A percentile compares a stretch with the other conserved stretches of the same genome.
phyloP scores from a whole-genome alignment of 2,329 filamentous ascomycete genomes.

The Fusarium sp. region DNA sequence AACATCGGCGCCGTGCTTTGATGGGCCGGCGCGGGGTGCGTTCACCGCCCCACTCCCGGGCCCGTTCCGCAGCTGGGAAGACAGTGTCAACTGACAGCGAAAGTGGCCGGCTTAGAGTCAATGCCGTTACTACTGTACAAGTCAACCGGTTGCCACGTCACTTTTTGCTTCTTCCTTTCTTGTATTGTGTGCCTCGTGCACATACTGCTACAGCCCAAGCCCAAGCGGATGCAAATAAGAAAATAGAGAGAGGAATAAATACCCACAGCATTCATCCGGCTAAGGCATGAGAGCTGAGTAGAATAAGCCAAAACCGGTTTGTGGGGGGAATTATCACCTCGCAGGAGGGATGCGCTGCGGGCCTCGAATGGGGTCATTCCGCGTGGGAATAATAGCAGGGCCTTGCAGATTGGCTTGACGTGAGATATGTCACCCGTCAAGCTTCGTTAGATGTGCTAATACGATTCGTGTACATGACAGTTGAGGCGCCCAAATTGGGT shows the following conservation, averaged over 20 bases:
- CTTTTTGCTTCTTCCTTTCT: conserved; percentile 16
- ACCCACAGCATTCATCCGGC: conserved; percentile 19
- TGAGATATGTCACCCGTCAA: conserved; percentile 15
- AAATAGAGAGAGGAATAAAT: background rate
- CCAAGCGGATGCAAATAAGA: background rate
- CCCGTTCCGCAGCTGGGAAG: conserved; percentile 27
- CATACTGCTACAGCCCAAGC: background rate
- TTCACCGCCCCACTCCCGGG: conserved; percentile 24
- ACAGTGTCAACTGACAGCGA: conserved; percentile 8
- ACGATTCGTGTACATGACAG: conserved; percentile 18
- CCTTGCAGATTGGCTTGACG: background rate
- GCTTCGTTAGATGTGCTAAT: conserved; percentile 7
- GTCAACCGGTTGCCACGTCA: conserved; percentile 24
- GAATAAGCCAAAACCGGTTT: conserved; percentile 38
- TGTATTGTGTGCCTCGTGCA: background rate
- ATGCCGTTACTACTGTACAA: conserved; percentile 10
- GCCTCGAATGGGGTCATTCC: conserved; percentile 29
- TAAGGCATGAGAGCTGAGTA: conserved; percentile 10
- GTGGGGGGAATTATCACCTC: conserved; percentile 28
- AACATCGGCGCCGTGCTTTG: background rate
- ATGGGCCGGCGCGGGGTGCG: conserved; percentile 20
- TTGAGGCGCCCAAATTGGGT: background rate
- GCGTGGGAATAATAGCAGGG: conserved; percentile 9
- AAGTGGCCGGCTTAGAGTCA: conserved; percentile 12
- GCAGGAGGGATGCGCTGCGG: conserved; percentile 31